A percentile compares a stretch with the other conserved stretches of the same genome.
Conservation (phyloP, 2,329 filamentous ascomycete genomes). For the Colletotrichum viniferum region DNA sequence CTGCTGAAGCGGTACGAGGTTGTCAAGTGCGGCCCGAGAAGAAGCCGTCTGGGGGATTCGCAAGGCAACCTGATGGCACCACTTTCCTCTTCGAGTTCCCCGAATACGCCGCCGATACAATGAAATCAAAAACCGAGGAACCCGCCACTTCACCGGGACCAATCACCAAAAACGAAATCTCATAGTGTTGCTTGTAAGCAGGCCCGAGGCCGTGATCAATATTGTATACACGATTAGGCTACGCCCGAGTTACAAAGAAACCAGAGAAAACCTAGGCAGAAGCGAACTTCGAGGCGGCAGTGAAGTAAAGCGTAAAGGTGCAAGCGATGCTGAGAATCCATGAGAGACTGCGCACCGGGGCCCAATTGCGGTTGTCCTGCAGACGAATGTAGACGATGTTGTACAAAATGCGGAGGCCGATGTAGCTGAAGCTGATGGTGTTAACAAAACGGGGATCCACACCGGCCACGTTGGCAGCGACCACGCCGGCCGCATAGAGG, state of each 20-base stretch:
- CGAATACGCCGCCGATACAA: not conserved
- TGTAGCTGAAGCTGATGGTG: slow-evolving; percentile 40
- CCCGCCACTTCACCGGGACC: not conserved
- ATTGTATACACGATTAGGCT: not conserved
- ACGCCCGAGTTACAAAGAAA: not conserved
- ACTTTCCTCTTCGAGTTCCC: not conserved
- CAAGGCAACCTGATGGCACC: not conserved
- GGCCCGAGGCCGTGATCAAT: not conserved
- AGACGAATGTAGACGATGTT: slow-evolving; percentile 48
- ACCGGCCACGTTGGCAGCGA: slow-evolving; percentile 50
- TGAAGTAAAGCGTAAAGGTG: slow-evolving; percentile 42
- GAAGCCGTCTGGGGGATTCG: not conserved
- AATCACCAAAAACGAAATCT: not conserved
- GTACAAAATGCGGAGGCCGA: slow-evolving; percentile 43
- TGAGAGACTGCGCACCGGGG: slow-evolving; percentile 38
- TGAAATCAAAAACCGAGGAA: not conserved
- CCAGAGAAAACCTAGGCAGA: not conserved
- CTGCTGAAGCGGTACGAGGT: not conserved
- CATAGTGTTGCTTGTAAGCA: not conserved
- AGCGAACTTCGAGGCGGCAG: slow-evolving; percentile 38
- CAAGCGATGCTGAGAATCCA: slow-evolving; percentile 41
- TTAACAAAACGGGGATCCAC: slow-evolving; percentile 44
- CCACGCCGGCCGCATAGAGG: slow-evolving; percentile 45
- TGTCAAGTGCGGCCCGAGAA: not conserved
- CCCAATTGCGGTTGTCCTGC: slow-evolving; percentile 42